Base-by-base conservation (phyloP, 495 filamentous ascomycete species). In the Neurospora tetraspora region DNA sequence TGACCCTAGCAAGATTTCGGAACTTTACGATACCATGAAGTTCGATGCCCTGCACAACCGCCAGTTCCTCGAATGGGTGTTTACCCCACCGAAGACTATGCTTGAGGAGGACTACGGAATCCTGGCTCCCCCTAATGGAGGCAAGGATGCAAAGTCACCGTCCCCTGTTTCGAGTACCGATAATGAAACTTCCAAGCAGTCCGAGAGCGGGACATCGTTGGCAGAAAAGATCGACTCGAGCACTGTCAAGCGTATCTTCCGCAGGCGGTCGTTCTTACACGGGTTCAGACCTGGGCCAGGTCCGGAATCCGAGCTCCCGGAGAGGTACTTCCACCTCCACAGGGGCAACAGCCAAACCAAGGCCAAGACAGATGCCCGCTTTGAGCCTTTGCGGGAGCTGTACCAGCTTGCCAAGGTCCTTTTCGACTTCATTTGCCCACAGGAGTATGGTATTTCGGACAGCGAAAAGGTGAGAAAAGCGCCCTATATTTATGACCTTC, bases 1-100 rank as follows among this genome's bases (percentile, higher is more conserved):
- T 11, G 96, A 99, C 79, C 96, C 96, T 1, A 97, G 94, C 84
- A 98, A 98, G 83, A 94, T 99, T 42, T 97, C 93, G 9, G 96
- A 99, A 82, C 84, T 99, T 3, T 98, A 98, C 78, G 96, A 99
- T 81, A 98, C 94, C 38, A 98, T 98, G 94, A 99, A 99, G 79
- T 99, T 98, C 76, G 96, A 99, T 77, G 96, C 96, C 3, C 86
- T 99, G 34, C 96, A 99, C 80, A 99, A 99, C 79, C 89, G 96
- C 5, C 92, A 92, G 73, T 98, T 98, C 73, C 83, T 99, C n/a
- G 96, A 99, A 81, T 97, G 95, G 91, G 92, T 97, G 3, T 98
- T 99, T 78, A 97, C 93, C 73, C 96, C 96, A 3, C 87, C 88
- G 77, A 87, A 82, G 79, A 88, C 79, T 75, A 88, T 91, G 84